phyloP scores from a whole-genome alignment of 2,329 filamentous ascomycete genomes.

The Didymella glomerata region DNA sequence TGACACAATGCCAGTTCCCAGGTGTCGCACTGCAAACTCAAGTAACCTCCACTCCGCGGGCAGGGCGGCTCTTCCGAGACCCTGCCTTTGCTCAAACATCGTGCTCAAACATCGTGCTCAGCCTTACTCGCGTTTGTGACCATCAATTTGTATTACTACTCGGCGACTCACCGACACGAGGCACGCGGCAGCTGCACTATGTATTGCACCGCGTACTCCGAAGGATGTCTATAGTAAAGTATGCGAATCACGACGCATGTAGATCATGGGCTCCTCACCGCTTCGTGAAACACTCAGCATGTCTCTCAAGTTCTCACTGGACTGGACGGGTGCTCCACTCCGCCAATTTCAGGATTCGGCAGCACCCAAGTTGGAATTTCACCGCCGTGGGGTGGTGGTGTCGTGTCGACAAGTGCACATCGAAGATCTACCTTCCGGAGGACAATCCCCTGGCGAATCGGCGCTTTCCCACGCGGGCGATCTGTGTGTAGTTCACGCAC shows the following conservation, averaged over 20 bases:
- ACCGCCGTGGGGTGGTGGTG: not conserved
- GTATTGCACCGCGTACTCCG: not conserved
- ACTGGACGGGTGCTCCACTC: not conserved
- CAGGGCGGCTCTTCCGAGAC: slow-evolving; percentile 5
- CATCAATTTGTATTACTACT: not conserved
- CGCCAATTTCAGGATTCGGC: too few species aligned
- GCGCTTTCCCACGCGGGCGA: not conserved
- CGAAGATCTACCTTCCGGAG: not conserved
- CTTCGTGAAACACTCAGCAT: not conserved
- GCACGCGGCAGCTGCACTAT: not conserved
- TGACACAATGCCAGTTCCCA: not conserved
- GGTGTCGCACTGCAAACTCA: not conserved
- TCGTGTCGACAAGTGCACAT: not conserved
- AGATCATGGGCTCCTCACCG: not conserved
- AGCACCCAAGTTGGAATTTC: not conserved
- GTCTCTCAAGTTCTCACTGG: not conserved
- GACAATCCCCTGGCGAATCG: not conserved
- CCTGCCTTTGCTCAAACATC: not conserved
- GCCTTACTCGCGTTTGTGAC: slow-evolving; percentile 3
- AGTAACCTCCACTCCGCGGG: not conserved
- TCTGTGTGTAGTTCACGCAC: not conserved
- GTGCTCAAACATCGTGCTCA: slow-evolving; percentile 6
- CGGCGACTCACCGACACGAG: not conserved
- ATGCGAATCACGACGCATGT: too few species aligned
- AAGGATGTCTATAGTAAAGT: not conserved